Evolutionary conservation across 1,139 yeast genomes (phyloP).

Genomic region (Candida frijolesensis): DNA sequence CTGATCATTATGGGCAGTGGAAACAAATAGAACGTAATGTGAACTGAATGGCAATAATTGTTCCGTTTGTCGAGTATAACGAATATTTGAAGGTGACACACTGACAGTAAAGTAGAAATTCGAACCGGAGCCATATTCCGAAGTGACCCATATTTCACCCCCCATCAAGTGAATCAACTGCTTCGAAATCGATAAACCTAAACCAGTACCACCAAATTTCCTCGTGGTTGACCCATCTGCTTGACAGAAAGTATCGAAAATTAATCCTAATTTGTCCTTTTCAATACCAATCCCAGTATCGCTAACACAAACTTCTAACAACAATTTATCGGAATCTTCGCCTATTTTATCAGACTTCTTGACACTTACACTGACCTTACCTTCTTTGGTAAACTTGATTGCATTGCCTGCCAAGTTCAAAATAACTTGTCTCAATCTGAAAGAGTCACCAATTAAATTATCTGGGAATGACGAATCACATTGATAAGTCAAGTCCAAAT

Average conservation of each 20-base stretch:
- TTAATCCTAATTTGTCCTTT: constrained; percentile 77
- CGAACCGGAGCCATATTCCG: constrained; percentile 80
- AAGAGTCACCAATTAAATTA: constrained; percentile 82
- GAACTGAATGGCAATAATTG: constrained; percentile 71
- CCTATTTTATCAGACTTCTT: constrained; percentile 49
- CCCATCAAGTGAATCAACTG: constrained; percentile 89
- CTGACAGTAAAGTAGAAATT: constrained; percentile 79
- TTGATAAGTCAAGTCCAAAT: constrained; percentile 75
- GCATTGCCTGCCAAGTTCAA: constrained; percentile 86
- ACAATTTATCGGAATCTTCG: constrained; percentile 54
- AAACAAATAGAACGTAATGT: constrained; percentile 69
- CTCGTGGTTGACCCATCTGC: constrained; percentile 93
- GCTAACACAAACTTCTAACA: constrained; percentile 80
- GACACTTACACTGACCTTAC: constrained; percentile 70
- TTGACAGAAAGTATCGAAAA: constrained; percentile 87
- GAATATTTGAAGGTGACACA: constrained; percentile 71
- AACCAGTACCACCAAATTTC: constrained; percentile 89
- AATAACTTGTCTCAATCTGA: constrained; percentile 81
- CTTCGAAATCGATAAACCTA: constrained; percentile 84
- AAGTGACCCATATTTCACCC: constrained; percentile 86
- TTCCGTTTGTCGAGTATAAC: constrained; percentile 66
- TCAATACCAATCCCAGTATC: constrained; percentile 91
- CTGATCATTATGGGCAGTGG: constrained; percentile 59
- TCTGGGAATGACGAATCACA: constrained; percentile 88
- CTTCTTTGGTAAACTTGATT: constrained; percentile 79